phyloP scores from a whole-genome alignment of 257 asterid species.

The Solanum okadae region DNA sequence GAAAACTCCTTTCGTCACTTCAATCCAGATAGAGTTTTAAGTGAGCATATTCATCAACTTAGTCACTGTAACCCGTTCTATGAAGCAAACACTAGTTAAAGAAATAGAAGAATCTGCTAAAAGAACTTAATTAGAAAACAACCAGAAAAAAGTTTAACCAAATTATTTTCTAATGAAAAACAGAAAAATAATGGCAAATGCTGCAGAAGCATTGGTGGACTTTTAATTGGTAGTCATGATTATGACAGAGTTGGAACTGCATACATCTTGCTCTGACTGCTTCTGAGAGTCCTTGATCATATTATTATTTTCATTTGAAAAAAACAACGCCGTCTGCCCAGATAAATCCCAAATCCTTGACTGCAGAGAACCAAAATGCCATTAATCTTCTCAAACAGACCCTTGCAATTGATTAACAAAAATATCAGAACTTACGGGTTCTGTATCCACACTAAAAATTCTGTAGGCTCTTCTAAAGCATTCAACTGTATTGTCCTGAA shows the following conservation, averaged over 20 bases:
- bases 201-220: neutral
- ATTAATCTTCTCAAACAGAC: conserved; percentile 18
- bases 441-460: conserved; percentile 67
- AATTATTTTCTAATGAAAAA: neutral
- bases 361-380: conserved; percentile 33
- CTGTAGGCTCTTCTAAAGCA: conserved; percentile 90
- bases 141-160: neutral
- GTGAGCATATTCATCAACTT: neutral
- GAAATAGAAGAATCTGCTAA: neutral
- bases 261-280: conserved; percentile 80
- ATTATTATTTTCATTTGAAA: conserved; percentile 56
- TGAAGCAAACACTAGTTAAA: neutral
- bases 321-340: conserved; percentile 63
- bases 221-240: conserved; percentile 3
- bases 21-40: neutral
- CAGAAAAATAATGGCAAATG: neutral
- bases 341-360: conserved; percentile 91
- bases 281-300: conserved; percentile 51
- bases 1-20: neutral
- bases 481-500: conserved; percentile 84
- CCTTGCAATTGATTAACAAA: neutral
- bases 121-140: neutral
- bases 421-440: conserved; percentile 47
- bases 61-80: neutral
- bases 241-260: conserved; percentile 11